Percentiles rank a stretch among this genome's conserved stretches.
phyloP scores from a whole-genome alignment of 495 filamentous ascomycete species.

The Neurospora sp. region DNA sequence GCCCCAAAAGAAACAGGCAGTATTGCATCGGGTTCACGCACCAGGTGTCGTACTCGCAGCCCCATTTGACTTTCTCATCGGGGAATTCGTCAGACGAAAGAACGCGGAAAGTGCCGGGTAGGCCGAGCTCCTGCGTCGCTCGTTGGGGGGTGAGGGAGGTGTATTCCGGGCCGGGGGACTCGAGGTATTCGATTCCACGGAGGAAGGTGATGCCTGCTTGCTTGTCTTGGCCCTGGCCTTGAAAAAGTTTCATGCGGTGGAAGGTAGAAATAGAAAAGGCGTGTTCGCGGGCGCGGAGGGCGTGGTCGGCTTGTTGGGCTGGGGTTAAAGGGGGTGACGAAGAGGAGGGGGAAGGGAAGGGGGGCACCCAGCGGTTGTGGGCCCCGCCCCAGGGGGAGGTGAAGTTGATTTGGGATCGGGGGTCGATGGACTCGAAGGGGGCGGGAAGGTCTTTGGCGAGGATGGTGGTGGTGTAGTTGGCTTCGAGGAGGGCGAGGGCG shows the following conservation, averaged over 20 bases:
- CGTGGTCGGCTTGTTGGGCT: neutral
- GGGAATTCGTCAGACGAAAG: constrained; percentile 34
- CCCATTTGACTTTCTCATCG: constrained; percentile 37
- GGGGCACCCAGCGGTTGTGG: constrained; percentile 48
- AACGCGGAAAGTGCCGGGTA: constrained; percentile 33
- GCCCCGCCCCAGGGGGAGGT: constrained; percentile 58
- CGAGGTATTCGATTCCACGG: constrained; percentile 51
- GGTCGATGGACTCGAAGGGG: constrained; percentile 32
- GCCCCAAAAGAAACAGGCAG: constrained; percentile 42
- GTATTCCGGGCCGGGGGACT: constrained; percentile 32
- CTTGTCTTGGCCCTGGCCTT: constrained; percentile 24
- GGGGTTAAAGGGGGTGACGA: neutral
- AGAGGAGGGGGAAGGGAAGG: constrained; percentile 3
- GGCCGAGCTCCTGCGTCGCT: constrained; percentile 28
- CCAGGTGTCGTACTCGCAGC: constrained; percentile 46
- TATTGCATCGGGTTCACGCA: constrained; percentile 56
- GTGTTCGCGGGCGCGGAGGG: constrained; percentile 31
- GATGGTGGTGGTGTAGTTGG: constrained; percentile 39
- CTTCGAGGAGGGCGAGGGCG: constrained; percentile 40
- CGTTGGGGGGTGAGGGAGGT: constrained; percentile 16
- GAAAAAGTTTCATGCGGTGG: constrained; percentile 35
- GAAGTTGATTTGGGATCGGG: constrained; percentile 44
- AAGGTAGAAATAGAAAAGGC: constrained; percentile 42
- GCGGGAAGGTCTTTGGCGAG: constrained; percentile 47
- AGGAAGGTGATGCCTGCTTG: constrained; percentile 41